phyloP scores from a whole-genome alignment of 768 basidiomycete genomes.

The Lactarius tabidus region DNA sequence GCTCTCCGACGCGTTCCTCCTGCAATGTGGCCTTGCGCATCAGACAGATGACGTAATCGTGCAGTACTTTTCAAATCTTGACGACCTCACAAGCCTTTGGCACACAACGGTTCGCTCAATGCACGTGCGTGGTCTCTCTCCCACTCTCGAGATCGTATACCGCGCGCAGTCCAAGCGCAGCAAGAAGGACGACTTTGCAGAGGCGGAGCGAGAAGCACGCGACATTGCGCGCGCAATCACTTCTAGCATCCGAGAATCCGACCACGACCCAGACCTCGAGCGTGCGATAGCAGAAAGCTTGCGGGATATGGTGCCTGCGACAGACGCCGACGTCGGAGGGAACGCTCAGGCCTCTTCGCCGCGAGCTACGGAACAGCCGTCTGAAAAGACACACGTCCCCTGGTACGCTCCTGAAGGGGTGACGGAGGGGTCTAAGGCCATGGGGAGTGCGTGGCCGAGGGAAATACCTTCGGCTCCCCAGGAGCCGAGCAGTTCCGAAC shows the following conservation, averaged over 20 bases:
- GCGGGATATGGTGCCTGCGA: conserved; percentile 13
- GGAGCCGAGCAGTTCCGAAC: not conserved
- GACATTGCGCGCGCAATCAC: conserved; percentile 46
- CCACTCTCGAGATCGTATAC: conserved; percentile 48
- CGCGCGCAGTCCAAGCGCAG: conserved; percentile 32
- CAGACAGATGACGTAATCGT: conserved; percentile 1
- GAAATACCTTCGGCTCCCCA: not conserved
- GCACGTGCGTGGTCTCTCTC: conserved; percentile 36
- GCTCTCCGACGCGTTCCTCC: conserved; percentile 51
- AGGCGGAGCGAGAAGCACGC: conserved; percentile 35
- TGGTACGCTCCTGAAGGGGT: conserved; percentile 34
- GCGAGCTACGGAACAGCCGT: conserved; percentile 10
- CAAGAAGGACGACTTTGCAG: not conserved
- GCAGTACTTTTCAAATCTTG: conserved; percentile 28
- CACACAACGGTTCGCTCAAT: conserved; percentile 27
- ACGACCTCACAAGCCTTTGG: conserved; percentile 36
- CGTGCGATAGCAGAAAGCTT: conserved; percentile 28
- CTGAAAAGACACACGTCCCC: conserved; percentile 29
- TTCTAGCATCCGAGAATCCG: conserved; percentile 40
- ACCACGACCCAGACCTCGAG: conserved; percentile 22
- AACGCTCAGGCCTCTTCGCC: not conserved
- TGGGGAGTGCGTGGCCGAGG: not conserved
- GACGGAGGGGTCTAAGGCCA: conserved; percentile 11
- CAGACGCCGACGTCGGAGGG: not conserved
- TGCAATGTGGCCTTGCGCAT: conserved; percentile 27